phyloP scores from a whole-genome alignment of 2,329 filamentous ascomycete genomes.

The Exophiala aquamarina region DNA sequence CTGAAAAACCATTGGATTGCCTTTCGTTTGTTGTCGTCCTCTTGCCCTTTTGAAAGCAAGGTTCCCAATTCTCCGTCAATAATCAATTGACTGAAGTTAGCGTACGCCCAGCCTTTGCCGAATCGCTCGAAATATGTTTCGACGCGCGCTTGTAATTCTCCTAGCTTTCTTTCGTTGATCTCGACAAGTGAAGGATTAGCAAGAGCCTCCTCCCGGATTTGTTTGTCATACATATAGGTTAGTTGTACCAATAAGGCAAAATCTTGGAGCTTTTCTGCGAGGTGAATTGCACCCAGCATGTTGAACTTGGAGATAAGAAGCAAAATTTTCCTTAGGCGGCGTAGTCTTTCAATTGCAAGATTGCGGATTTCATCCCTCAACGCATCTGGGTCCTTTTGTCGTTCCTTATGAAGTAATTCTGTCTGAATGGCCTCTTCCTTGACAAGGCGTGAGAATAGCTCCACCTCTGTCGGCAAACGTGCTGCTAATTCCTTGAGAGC shows the following conservation, averaged over 20 bases:
- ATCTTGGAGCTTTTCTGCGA: conserved; percentile 64
- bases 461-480: conserved; percentile 20
- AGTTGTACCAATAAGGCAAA: conserved; percentile 60
- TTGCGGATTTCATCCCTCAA: conserved; percentile 18
- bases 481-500: conserved; percentile 21
- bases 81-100: conserved; percentile 78
- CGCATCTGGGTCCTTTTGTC: conserved; percentile 16
- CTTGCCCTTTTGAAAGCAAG: conserved; percentile 65
- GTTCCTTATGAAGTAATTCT: conserved; percentile 11
- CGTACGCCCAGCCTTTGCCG: conserved; percentile 56
- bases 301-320: conserved; percentile 23
- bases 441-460: conserved; percentile 23
- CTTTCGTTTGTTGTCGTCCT: conserved; percentile 56
- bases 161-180: conserved; percentile 30
- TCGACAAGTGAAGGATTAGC: conserved; percentile 18
- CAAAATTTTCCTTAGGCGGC: conserved; percentile 16
- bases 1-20: conserved; percentile 78
- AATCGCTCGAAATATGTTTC: conserved; percentile 51
- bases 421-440: conserved; percentile 23
- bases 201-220: conserved; percentile 18
- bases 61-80: conserved; percentile 63
- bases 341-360: conserved; percentile 15
- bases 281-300: conserved; percentile 48
- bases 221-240: conserved; percentile 22
- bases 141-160: conserved; percentile 39